phyloP scores from a whole-genome alignment of 306 rosid species.

The Dalbergia cultrata region DNA sequence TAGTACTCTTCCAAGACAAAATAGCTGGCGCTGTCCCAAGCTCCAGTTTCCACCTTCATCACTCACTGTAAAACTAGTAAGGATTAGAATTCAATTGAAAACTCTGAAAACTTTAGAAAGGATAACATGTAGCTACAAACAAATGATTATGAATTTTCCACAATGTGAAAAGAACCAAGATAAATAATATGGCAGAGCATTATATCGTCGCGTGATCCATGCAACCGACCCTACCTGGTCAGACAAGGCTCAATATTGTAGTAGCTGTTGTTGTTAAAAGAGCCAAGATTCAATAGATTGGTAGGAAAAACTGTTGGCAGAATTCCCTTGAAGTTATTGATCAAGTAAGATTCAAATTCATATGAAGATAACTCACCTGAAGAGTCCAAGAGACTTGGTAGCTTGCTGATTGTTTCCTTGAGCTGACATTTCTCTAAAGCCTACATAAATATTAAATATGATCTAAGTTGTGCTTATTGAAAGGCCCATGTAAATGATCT shows the following conservation, averaged over 20 bases:
- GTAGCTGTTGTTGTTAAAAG: background rate
- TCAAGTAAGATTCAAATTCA: background rate
- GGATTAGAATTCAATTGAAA: constrained; percentile 18
- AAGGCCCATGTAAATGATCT: background rate
- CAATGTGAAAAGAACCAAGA: background rate
- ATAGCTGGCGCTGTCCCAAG: constrained; percentile 77
- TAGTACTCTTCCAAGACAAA: constrained; percentile 87
- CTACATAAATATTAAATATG: constrained; percentile 44
- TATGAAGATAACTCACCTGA: constrained; percentile 58
- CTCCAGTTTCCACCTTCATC: constrained; percentile 97
- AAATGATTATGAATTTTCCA: background rate
- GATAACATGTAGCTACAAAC: background rate
- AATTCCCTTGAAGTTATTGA: background rate
- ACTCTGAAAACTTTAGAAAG: background rate
- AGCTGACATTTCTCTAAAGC: constrained; percentile 87
- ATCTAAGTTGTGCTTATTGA: background rate
- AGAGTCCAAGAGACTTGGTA: constrained; percentile 72
- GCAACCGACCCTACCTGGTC: too few relatives aligned
- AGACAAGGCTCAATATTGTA: too few relatives aligned
- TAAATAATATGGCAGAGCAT: too few relatives aligned
- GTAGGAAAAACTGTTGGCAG: background rate
- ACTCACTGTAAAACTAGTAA: constrained; percentile 58
- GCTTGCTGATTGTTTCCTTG: constrained; percentile 61
- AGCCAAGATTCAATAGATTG: background rate
- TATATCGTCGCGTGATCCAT: too few relatives aligned